These are phyloP conservation scores for Talaromyces sp. DNA, from an alignment of 2,329 filamentous ascomycete genomes.

Conservation along the genomic window DNA sequence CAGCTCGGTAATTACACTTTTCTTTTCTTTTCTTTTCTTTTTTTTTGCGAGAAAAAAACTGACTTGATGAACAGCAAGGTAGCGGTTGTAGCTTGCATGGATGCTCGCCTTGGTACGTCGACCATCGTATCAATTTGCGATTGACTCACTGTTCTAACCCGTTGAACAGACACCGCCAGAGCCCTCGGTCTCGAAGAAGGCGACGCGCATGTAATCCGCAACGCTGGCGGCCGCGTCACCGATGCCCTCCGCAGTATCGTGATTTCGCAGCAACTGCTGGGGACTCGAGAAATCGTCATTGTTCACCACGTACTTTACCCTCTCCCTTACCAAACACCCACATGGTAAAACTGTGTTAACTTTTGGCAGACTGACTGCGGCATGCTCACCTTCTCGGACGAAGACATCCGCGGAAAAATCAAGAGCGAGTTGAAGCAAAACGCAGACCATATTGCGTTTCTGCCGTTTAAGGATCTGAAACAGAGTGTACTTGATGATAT, in stretches of 20 bases:
- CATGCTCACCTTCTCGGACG: conserved; percentile 57
- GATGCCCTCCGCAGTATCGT: conserved; percentile 70
- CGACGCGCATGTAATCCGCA: conserved; percentile 74
- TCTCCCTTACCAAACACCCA: conserved; percentile 43
- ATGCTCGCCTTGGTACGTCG: conserved; percentile 52
- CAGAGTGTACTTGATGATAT: conserved; percentile 64
- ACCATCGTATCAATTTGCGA: background rate
- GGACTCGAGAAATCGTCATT: conserved; percentile 68
- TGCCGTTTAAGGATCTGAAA: conserved; percentile 61
- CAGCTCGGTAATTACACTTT: conserved; percentile 48
- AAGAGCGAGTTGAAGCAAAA: conserved; percentile 46
- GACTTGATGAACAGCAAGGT: conserved; percentile 15
- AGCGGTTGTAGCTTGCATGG: conserved; percentile 71
- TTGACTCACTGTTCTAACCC: background rate
- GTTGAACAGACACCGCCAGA: conserved; percentile 51
- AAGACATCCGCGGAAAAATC: conserved; percentile 54
- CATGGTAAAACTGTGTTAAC: conserved; percentile 50
- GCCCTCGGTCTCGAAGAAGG: conserved; percentile 68
- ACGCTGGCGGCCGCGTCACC: conserved; percentile 61
- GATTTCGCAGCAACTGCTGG: conserved; percentile 74
- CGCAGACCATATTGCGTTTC: conserved; percentile 53
- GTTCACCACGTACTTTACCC: conserved; percentile 53
- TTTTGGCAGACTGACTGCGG: conserved; percentile 59
- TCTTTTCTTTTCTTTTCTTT: background rate
- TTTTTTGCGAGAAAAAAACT: background rate